Conservation (phyloP, 2,329 filamentous ascomycete genomes). For the Fusarium sp. region DNA sequence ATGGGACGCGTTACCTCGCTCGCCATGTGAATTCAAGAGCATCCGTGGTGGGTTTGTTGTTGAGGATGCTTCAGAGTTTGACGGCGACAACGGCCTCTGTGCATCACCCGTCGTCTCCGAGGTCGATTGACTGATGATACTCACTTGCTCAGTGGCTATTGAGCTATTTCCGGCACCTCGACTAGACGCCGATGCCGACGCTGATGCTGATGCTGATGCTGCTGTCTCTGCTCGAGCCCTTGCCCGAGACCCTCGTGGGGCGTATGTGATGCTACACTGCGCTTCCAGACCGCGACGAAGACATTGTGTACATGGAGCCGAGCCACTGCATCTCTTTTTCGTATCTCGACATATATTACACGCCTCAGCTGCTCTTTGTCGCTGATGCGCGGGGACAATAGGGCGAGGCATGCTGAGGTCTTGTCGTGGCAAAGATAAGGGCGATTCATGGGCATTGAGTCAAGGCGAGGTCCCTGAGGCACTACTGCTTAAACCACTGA, state of each 20-base stretch:
- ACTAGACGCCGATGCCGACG: too few relatives aligned
- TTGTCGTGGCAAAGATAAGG: slow-evolving; percentile 4
- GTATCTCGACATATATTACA: slow-evolving; percentile 58
- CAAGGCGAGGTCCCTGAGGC: neutral
- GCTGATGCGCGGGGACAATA: slow-evolving; percentile 58
- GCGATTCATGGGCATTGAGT: neutral
- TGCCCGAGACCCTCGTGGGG: slow-evolving; percentile 43
- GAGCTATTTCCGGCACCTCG: slow-evolving; percentile 11
- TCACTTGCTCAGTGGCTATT: neutral
- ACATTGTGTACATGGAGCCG: slow-evolving; percentile 59
- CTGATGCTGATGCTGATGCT: neutral
- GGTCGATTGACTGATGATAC: slow-evolving; percentile 6
- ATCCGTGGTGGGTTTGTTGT: slow-evolving; percentile 49
- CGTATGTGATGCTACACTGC: slow-evolving; percentile 49
- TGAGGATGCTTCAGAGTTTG: slow-evolving; percentile 40
- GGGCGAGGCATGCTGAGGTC: slow-evolving; percentile 58
- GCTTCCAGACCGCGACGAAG: slow-evolving; percentile 53
- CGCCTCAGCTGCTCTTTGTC: slow-evolving; percentile 58
- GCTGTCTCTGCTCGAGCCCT: slow-evolving; percentile 30
- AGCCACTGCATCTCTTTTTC: slow-evolving; percentile 61
- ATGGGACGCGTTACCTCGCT: slow-evolving; percentile 53
- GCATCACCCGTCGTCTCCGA: slow-evolving; percentile 18
- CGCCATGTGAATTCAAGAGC: slow-evolving; percentile 61
- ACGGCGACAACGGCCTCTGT: slow-evolving; percentile 44
- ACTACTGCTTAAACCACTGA: neutral